Evolutionary conservation across 1,284 basidiomycete species (phyloP).

Genomic region (Malassezia sp.): DNA sequence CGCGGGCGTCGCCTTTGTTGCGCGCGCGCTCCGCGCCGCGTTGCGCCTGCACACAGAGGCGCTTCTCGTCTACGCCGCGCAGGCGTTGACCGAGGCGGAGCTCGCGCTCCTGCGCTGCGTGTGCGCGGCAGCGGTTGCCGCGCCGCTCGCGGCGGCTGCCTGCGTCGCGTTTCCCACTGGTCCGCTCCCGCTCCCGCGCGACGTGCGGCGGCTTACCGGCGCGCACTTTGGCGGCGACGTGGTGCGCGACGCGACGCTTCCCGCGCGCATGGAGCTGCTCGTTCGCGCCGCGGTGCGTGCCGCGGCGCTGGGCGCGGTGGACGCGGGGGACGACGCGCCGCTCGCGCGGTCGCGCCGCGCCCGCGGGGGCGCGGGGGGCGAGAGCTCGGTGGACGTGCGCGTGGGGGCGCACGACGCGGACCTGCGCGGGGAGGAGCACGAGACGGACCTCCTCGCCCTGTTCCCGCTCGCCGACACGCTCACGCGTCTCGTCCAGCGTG

Average conservation of each 20-base stretch:
- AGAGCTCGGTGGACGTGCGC: too few relatives aligned
- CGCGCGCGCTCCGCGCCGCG: background rate
- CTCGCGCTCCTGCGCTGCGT: background rate
- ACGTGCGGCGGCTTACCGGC: background rate
- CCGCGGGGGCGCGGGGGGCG: too few relatives aligned
- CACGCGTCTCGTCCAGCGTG: background rate
- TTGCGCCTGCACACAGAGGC: background rate
- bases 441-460: background rate
- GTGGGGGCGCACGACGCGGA: background rate
- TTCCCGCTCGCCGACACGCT: background rate
- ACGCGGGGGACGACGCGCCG: background rate
- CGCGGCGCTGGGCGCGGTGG: background rate
- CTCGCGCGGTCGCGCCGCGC: background rate
- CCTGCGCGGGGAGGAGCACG: background rate
- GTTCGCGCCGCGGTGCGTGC: background rate
- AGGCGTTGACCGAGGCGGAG: background rate
- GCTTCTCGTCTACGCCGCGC: conserved; percentile 2
- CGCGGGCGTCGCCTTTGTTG: background rate
- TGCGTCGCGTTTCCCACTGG: background rate
- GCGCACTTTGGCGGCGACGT: background rate
- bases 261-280: background rate
- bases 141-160: too few relatives aligned
- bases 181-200: background rate
- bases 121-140: too few relatives aligned
- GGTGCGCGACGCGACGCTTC: background rate